Base-by-base conservation (phyloP, 306 rosid species). In the Cucumis cinereus region DNA sequence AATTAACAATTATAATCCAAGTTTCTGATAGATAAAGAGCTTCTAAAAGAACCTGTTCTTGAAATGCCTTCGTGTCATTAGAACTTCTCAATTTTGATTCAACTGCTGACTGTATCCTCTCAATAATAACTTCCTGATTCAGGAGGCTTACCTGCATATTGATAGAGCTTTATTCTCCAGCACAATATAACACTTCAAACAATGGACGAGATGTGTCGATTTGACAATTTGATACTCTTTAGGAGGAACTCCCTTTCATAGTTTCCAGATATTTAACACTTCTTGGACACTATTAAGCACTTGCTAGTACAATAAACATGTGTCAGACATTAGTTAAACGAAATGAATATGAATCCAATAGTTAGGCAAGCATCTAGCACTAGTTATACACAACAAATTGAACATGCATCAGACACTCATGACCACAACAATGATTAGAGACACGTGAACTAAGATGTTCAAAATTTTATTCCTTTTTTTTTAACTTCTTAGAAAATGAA, bases 71-170 rank as follows among this genome's bases (percentile, higher is more conserved):
- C 6, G 82, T 78, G 63, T 87, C 92, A 70, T 91, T 89, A 66
- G 98, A 93, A 83, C 78, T 87, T 79, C 97, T 93, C 88, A 93
- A 79, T 85, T 86, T 91, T 75, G 88, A 88, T 80, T 93, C 98
- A 67, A 93, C 85, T 76, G 87, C 85, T 0, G 89, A 86, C 82
- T 93, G 94, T 86, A 93, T 90, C 90, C 85, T 90, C 87, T 91
- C 97, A 83, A 93, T 85, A 78, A 93, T 85, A 77, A 86, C 82
- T 87, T 93, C 98, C 84, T 93, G 98, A 75, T 88, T 91, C 81
- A 93, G 79, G 81, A 93, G 86, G 81, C 96, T 91, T 75, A 93
- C 98, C 98, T 93, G 84, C 72, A 82, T 49, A 67, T 26, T 13
- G 56, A 71, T 40, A 69, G 38, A 69, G 56, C 14, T 69, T 69